A percentile compares a stretch with the other conserved stretches of the same genome.
Evolutionary conservation across 1,284 basidiomycete genomes (phyloP).

Genomic region (Omphalotus olearius): DNA sequence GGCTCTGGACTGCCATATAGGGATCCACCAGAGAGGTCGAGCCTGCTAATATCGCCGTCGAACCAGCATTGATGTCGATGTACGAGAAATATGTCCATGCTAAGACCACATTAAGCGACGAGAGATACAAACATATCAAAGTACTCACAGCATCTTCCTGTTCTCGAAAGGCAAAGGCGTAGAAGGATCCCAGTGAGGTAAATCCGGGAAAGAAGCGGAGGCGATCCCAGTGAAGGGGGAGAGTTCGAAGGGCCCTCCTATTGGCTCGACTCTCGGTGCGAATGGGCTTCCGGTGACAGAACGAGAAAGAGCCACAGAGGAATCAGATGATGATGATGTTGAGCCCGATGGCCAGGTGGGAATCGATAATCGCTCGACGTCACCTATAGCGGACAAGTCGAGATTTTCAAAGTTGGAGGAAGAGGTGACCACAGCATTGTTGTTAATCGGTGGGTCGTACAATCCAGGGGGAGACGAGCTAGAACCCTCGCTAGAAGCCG

Average conservation of each 20-base stretch:
- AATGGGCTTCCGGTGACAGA: constrained; percentile 12
- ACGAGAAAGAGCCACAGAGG: constrained; percentile 10
- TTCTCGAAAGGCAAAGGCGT: constrained; percentile 28
- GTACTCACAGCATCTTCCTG: constrained; percentile 36
- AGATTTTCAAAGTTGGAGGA: constrained; percentile 9
- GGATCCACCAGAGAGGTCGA: constrained; percentile 28
- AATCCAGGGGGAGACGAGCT: constrained; percentile 13
- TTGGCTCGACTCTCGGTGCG: constrained; percentile 7
- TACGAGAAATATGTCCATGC: constrained; percentile 50
- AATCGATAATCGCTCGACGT: constrained; percentile 2
- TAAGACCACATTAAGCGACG: constrained; percentile 20
- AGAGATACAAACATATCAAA: constrained; percentile 9
- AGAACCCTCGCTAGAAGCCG: constrained; percentile 21
- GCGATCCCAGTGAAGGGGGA: constrained; percentile 17
- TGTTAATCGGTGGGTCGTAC: constrained; percentile 4
- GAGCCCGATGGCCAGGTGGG: constrained; percentile 19
- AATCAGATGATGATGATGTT: constrained; percentile 16
- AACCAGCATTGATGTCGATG: constrained; percentile 59
- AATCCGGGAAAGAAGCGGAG: constrained; percentile 17
- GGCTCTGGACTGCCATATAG: constrained; percentile 23
- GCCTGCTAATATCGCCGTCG: constrained; percentile 44
- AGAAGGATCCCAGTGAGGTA: constrained; percentile 26
- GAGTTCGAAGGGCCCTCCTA: constrained; percentile 14
- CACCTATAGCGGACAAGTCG: constrained; percentile 5
- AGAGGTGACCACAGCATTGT: neutral